Evolutionary conservation across 2,329 filamentous ascomycete species (phyloP), one percentile per base, ranked within the genome.

Genomic region (Rutstroemia sp.): DNA sequence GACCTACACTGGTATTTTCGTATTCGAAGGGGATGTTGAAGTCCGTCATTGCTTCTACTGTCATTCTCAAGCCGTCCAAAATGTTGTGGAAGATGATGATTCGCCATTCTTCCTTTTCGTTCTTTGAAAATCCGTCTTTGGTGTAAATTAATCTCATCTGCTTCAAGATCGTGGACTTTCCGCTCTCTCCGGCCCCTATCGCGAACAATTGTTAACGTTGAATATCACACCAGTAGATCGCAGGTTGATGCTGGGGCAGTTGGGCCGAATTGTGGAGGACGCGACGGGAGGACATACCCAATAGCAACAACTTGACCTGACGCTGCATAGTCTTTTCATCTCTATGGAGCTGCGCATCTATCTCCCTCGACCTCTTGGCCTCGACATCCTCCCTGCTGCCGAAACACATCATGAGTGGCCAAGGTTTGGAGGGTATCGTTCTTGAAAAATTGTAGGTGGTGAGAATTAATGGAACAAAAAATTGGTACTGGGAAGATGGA

Each of bases 61-160:
- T 87, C 64, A 92, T 84, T 71, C 92, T 90, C 76, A 96, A 94
- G 2, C 92, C 92, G 65, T 95, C 89, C 52, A 96, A 79, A 63
- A 97, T 81, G 72, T 99, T 99, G 73, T 87, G 92, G 74, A 96
- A 97, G 64, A 97, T 92, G 67, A 96, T 92, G 16, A 91, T 88
- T 66, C 94, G 91, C 81, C 90, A 95, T 77, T 96, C 90, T 63
- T 95, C 84, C 72, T 91, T 89, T 72, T 97, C 94, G 62, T 83
- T 85, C 67, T 89, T 88, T 68, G 85, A 90, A 75, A 97, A 97
- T 51, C 94, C 92, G 53, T 69, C 65, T 72, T 91, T 86, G 14
- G 90, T 85, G 72, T 97, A 94, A 66, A 99, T 96, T 73, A 99
- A 85, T 72, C 92, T 92, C 94, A 99, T 97, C 78, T 97, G 92